Base-by-base conservation (phyloP, 2,329 filamentous ascomycete species). In the Periglandula ipomoeae region DNA sequence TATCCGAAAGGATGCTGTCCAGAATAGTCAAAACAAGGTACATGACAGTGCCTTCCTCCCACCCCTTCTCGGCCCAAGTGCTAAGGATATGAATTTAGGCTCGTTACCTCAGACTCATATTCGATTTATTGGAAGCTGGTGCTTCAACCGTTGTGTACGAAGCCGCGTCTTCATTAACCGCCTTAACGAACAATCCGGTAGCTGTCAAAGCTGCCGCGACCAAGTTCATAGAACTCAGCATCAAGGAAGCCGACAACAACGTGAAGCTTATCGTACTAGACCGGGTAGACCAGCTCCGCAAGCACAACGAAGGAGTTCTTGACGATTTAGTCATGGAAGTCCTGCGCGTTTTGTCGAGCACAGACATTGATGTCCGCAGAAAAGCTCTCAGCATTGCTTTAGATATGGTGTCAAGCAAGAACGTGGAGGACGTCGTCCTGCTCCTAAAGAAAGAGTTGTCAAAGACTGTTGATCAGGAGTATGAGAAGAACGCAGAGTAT, bases 341-440 rank as follows among this genome's bases (percentile, higher is more conserved):
- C 48, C 76, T 98, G 41, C 87, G 93, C 48, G 93, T 96, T 17
- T 78, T 98, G 30, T 94, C 90, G 11, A 96, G 90, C 65, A 87
- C 93, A 20, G 93, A 98, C 70, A 86, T 98, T 55, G 93, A 97
- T 62, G 93, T 98, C 47, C 84, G 93, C 60, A 84, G 84, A 67
- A 97, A 97, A 70, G 89, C 91, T 15, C 78, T 98, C 24, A 77
- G 81, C 49, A 87, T 98, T 60, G 90, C 90, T 11, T 75, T 98
- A 65, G 90, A 96, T 56, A 97, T 98, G 93, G 89, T 98, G 5
- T 93, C 91, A 0, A 96, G 90, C 78, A 95, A 95, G 72, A 98
- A 98, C 56, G 90, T 98, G 6, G 93, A 97, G 64, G 93, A 98
- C 62, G 93, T 98, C 13, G 87, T 98, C 20, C 79, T 97, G 61